These are phyloP conservation scores for Striga asiatica DNA, from an alignment of 257 asterid genomes.

Conservation along the genomic window DNA sequence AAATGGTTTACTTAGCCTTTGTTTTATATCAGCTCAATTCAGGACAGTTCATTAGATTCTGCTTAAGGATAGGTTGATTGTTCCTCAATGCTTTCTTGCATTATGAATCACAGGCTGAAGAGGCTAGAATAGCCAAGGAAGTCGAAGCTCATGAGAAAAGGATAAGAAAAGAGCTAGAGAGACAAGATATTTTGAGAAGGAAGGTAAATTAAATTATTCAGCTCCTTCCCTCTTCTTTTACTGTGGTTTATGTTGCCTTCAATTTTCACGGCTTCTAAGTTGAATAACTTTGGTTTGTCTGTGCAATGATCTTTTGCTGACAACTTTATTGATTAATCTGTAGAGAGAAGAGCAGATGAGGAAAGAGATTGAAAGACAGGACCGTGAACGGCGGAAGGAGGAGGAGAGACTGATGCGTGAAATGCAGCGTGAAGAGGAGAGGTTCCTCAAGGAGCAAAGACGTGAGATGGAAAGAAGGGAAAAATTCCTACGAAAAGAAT, in stretches of 20 bases:
- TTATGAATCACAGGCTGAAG: constrained; percentile 47
- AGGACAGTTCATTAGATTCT: too few relatives aligned
- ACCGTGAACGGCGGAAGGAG: constrained; percentile 76
- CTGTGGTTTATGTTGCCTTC: too few relatives aligned
- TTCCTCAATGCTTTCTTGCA: background rate
- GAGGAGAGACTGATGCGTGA: constrained; percentile 86
- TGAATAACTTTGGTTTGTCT: background rate
- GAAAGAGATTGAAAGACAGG: constrained; percentile 88
- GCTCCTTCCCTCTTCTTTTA: background rate
- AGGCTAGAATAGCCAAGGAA: constrained; percentile 77
- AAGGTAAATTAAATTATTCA: constrained; percentile 39
- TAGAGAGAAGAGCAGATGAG: constrained; percentile 82
- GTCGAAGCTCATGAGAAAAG: constrained; percentile 81
- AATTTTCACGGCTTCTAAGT: background rate
- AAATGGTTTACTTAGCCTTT: background rate
- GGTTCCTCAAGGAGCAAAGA: constrained; percentile 63
- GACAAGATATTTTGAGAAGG: constrained; percentile 60
- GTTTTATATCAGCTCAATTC: background rate
- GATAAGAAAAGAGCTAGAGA: constrained; percentile 79
- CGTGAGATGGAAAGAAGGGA: constrained; percentile 87
- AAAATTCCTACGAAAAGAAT: constrained; percentile 67
- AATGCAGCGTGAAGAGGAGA: constrained; percentile 77
- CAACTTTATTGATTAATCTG: constrained; percentile 8
- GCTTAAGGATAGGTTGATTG: too few relatives aligned
- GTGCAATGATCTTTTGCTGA: background rate